Evolutionary conservation across 164 flowering plant species (phyloP), one percentile per base, ranked within the genome.

Genomic region (Aristolochia fimbriata): DNA sequence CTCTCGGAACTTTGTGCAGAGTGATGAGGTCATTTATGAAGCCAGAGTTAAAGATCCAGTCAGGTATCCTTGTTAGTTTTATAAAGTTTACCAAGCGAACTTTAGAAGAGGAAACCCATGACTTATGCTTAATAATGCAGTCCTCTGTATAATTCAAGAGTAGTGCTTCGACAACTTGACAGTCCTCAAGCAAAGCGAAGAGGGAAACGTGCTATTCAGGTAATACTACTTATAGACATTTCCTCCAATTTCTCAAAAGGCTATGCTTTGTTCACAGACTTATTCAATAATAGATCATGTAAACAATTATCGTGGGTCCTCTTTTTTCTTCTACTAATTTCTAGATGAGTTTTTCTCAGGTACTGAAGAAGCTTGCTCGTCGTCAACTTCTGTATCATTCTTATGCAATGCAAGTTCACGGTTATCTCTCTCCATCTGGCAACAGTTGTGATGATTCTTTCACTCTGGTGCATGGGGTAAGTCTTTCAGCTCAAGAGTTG

Each of bases 401-500:
- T 30, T 93, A 93, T 72, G 88, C 97, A 15, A 80, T 93, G 94
- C 96, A 93, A 82, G 98, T 93, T 70, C 84, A 89, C 77, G 98
- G 98, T 56, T 90, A 83, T 64, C 74, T 86, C 25, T 74, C 81
- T 60, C 74, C 84, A 20, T 73, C 82, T 12, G 64, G 62, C 57
- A 65, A 71, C 41, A 73, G 55, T 45, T 80, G 74, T 59, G 49
- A 24, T 57, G 69, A 72, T 69, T 75, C 86, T 55, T 86, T 93
- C 60, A 86, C 85, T 20, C 78, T 93, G 55, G 96, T 93, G 53
- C 98, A 93, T 65, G 96, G 96, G 73, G 97, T 93, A 86, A 2
- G 87, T 74, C 20, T 15, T 47, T 53, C 30, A 25, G 16, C 16
- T 46, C 30, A 16, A 23, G 24, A 15, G 27, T 25, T 51, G 52